phyloP scores from a whole-genome alignment of 1,284 basidiomycete genomes.

The Abortiporus biennis region DNA sequence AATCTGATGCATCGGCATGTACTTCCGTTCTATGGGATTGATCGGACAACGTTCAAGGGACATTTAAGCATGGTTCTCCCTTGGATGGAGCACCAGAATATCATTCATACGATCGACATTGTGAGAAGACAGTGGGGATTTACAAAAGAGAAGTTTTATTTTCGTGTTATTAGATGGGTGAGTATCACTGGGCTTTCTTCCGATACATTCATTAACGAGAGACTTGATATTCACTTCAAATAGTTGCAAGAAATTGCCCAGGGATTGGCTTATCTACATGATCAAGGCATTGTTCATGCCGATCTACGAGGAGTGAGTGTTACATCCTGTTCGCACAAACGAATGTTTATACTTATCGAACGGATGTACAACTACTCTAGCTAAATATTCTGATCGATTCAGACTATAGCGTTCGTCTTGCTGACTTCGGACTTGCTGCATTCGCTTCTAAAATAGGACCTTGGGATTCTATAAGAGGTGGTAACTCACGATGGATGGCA shows the following conservation, averaged over 20 bases:
- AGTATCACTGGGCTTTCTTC: conserved; percentile 3
- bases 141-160: not conserved
- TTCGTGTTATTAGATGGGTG: conserved; percentile 2
- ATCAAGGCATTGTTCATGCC: conserved; percentile 7
- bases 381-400: conserved; percentile 8
- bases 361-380: not conserved
- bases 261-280: conserved; percentile 7
- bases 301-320: conserved; percentile 10
- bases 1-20: conserved; percentile 9
- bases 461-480: not conserved
- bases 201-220: no score
- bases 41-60: conserved; percentile 5
- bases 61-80: conserved; percentile 11
- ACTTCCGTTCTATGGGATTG: conserved; percentile 9
- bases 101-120: conserved; percentile 2
- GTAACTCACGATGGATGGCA: conserved; percentile 2
- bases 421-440: conserved; percentile 8
- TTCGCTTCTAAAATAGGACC: conserved; percentile 3
- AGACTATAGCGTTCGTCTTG: conserved; percentile 4
- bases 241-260: conserved; percentile 5
- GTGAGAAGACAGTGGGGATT: no score
- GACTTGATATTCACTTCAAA: no score
- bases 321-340: not conserved
- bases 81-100: conserved; percentile 7
- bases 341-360: not conserved